A percentile compares a stretch with the other conserved stretches of the same genome.
Conservation (phyloP, 768 basidiomycete species). For the Leccinum broughii region DNA sequence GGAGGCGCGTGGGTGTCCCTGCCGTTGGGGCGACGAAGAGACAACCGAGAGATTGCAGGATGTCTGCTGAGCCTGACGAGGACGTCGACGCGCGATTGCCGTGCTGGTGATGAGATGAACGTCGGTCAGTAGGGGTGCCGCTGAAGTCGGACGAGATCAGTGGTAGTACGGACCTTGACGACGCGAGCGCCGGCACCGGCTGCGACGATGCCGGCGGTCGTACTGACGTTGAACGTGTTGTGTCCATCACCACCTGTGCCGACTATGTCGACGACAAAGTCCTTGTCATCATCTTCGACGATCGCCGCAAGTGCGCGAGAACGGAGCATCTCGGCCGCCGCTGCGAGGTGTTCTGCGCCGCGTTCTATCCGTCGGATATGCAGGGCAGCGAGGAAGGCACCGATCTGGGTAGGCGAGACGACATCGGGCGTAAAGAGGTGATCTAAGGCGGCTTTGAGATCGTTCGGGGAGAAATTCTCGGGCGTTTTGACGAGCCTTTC, state of each 20-base stretch:
- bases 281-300: slow-evolving; percentile 57
- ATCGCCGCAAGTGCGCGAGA: slow-evolving; percentile 64
- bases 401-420: slow-evolving; percentile 73
- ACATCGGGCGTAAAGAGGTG: slow-evolving; percentile 69
- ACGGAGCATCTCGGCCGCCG: slow-evolving; percentile 74
- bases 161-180: slow-evolving; percentile 62
- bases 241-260: slow-evolving; percentile 81
- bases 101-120: slow-evolving; percentile 53
- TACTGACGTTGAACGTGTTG: slow-evolving; percentile 96
- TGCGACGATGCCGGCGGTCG: slow-evolving; percentile 90
- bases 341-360: slow-evolving; percentile 72
- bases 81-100: slow-evolving; percentile 91
- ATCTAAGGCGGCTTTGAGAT: slow-evolving; percentile 71
- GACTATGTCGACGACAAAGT: slow-evolving; percentile 62
- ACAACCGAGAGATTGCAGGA: slow-evolving; percentile 83
- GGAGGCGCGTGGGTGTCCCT: slow-evolving; percentile 43
- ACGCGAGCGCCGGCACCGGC: slow-evolving; percentile 94
- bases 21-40: slow-evolving; percentile 64
- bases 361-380: slow-evolving; percentile 79
- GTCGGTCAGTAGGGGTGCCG: not conserved
- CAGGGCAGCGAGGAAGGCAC: slow-evolving; percentile 85
- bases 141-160: not conserved
- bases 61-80: slow-evolving; percentile 90
- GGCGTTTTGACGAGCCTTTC: slow-evolving; percentile 79
- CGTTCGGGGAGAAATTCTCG: slow-evolving; percentile 75